Evolutionary conservation across 441 rosid species (phyloP).

Genomic region (Bocquillonia castaneifolia): DNA sequence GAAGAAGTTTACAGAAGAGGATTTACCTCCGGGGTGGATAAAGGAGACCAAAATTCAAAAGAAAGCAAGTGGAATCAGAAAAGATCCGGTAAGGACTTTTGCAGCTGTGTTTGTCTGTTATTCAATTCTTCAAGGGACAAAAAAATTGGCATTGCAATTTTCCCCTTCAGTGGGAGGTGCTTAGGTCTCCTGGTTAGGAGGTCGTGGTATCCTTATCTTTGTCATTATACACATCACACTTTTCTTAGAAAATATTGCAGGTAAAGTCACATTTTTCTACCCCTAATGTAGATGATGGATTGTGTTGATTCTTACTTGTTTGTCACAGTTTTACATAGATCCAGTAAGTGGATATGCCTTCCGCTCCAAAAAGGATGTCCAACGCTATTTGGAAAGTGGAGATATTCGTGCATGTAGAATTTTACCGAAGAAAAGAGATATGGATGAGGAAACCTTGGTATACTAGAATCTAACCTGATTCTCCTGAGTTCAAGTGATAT

Average conservation of each 20-base stretch:
- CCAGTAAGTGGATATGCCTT: conserved; percentile 40
- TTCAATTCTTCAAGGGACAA: not conserved
- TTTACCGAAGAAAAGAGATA: conserved; percentile 19
- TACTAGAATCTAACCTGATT: conserved; percentile 15
- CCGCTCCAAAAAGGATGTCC: conserved; percentile 35
- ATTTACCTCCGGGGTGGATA: conserved; percentile 47
- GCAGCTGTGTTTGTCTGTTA: not conserved
- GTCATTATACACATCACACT: not conserved
- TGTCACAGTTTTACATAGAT: conserved; percentile 42
- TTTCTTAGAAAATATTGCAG: not conserved
- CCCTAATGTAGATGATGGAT: not conserved
- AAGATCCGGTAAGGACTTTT: conserved; percentile 32
- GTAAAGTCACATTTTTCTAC: not conserved
- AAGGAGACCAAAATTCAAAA: conserved; percentile 32
- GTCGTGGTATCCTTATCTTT: not conserved
- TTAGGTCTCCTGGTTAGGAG: not conserved
- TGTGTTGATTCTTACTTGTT: conserved; percentile 6
- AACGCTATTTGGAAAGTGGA: conserved; percentile 39
- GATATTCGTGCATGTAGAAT: conserved; percentile 28
- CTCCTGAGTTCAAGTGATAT: not conserved
- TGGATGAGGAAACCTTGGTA: conserved; percentile 24
- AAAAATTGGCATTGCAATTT: not conserved
- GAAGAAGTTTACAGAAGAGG: conserved; percentile 26
- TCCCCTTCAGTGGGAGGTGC: not conserved
- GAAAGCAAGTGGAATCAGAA: conserved; percentile 23